These are phyloP conservation scores for Medicago ruthenica DNA, from an alignment of 306 rosid genomes.

Conservation along the genomic window DNA sequence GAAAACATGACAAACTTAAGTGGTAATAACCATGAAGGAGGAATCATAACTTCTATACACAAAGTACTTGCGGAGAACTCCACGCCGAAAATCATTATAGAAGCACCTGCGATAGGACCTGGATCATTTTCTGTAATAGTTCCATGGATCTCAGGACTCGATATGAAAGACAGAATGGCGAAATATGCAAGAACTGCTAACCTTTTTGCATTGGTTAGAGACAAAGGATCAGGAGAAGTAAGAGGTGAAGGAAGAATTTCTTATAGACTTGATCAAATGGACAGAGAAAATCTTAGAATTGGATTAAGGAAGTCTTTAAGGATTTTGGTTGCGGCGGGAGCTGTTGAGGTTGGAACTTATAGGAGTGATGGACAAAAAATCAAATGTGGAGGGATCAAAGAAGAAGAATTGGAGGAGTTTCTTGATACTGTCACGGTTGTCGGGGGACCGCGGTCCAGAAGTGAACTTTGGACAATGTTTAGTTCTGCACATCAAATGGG, in stretches of 20 bases:
- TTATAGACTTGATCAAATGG: constrained; percentile 59
- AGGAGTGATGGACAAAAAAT: constrained; percentile 91
- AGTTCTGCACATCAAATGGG: constrained; percentile 84
- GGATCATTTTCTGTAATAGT: constrained; percentile 65
- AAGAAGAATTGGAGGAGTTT: constrained; percentile 76
- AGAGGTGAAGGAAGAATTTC: constrained; percentile 54
- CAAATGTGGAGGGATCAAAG: constrained; percentile 61
- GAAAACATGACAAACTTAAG: constrained; percentile 53
- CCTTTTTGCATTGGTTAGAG: constrained; percentile 75
- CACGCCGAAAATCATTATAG: constrained; percentile 59
- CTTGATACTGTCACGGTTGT: constrained; percentile 58
- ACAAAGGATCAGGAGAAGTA: constrained; percentile 83
- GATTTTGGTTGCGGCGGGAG: constrained; percentile 88
- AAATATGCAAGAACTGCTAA: constrained; percentile 76
- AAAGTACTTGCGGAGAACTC: constrained; percentile 59
- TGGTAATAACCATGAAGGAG: constrained; percentile 73
- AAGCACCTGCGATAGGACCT: constrained; percentile 78
- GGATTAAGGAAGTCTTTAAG: constrained; percentile 78
- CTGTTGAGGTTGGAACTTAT: constrained; percentile 88
- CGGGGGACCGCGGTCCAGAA: constrained; percentile 70
- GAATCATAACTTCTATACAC: constrained; percentile 82
- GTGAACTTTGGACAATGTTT: constrained; percentile 67
- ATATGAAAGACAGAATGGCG: constrained; percentile 68
- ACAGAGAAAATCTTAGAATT: constrained; percentile 65
- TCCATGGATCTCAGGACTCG: constrained; percentile 83